Evolutionary conservation across 176 grass and related monocot species (phyloP).

Genomic region (Ananas comosus): DNA sequence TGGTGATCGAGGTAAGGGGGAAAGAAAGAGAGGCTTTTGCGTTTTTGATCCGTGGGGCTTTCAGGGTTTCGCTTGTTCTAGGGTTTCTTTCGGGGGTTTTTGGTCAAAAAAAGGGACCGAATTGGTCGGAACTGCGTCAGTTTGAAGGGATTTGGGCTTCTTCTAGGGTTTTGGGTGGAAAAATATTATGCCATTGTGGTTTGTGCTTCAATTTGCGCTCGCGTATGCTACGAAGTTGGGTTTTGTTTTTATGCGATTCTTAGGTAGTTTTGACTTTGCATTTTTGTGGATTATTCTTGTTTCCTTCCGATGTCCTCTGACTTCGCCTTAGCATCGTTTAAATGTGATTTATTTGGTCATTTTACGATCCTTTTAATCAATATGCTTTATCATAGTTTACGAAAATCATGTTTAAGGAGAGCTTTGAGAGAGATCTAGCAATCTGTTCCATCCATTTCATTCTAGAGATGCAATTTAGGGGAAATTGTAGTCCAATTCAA

Average conservation of each 20-base stretch:
- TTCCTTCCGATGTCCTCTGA: not conserved
- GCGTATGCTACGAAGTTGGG: not conserved
- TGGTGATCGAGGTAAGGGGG: conserved; percentile 27
- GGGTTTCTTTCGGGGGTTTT: not conserved
- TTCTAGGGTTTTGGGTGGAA: not conserved
- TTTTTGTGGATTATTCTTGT: not conserved
- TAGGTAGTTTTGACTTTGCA: not conserved
- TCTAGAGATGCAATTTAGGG: no score
- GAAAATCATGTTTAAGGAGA: no score
- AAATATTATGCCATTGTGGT: not conserved
- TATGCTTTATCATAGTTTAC: no score
- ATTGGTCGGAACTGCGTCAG: not conserved
- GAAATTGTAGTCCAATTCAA: not conserved
- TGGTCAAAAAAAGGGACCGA: not conserved
- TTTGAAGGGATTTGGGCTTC: no score
- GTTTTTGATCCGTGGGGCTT: not conserved
- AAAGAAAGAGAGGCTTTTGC: not conserved
- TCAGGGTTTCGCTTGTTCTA: not conserved
- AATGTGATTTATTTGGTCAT: no score
- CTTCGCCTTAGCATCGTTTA: not conserved
- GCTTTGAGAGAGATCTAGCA: no score
- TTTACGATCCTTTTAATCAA: no score
- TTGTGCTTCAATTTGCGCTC: not conserved
- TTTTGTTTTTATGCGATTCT: not conserved
- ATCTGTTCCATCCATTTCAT: no score